These are phyloP conservation scores for Durio zibethinus DNA, from an alignment of 345 rosid genomes.

Conservation along the genomic window DNA sequence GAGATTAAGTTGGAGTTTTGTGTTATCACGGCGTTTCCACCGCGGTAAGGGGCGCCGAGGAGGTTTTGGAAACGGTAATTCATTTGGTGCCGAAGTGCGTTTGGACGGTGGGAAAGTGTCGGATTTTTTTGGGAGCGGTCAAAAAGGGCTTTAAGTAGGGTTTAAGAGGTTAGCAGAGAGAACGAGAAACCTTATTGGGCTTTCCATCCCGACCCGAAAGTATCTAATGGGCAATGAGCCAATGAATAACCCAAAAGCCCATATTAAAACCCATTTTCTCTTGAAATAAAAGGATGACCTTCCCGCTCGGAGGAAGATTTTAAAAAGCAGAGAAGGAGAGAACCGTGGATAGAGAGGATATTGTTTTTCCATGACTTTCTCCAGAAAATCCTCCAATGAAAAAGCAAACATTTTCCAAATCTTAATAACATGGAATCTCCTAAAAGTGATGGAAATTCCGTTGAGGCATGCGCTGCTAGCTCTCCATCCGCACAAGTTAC, in stretches of 20 bases:
- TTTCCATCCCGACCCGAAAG: background rate
- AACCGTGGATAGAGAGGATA: background rate
- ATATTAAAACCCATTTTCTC: background rate
- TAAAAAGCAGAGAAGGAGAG: background rate
- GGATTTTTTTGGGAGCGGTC: background rate
- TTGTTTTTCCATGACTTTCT: background rate
- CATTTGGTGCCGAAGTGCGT: constrained; percentile 36
- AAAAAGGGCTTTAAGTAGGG: constrained; percentile 1
- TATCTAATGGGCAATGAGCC: background rate
- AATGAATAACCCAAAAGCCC: background rate
- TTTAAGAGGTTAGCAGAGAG: background rate
- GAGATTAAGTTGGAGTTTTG: constrained; percentile 68
- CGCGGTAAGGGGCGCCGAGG: constrained; percentile 86
- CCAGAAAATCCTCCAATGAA: background rate
- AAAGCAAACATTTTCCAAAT: background rate
- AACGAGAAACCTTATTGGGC: background rate
- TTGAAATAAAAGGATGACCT: no score
- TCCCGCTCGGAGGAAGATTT: background rate
- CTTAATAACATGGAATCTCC: constrained; percentile 1
- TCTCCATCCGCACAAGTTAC: background rate
- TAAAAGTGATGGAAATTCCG: background rate
- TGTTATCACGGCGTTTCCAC: constrained; percentile 68
- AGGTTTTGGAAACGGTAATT: constrained; percentile 82
- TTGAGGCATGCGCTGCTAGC: background rate
- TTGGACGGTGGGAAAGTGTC: constrained; percentile 7